These are phyloP conservation scores for Blastobotrys peoriensis DNA, from an alignment of 805 yeast genomes.

Conservation along the genomic window DNA sequence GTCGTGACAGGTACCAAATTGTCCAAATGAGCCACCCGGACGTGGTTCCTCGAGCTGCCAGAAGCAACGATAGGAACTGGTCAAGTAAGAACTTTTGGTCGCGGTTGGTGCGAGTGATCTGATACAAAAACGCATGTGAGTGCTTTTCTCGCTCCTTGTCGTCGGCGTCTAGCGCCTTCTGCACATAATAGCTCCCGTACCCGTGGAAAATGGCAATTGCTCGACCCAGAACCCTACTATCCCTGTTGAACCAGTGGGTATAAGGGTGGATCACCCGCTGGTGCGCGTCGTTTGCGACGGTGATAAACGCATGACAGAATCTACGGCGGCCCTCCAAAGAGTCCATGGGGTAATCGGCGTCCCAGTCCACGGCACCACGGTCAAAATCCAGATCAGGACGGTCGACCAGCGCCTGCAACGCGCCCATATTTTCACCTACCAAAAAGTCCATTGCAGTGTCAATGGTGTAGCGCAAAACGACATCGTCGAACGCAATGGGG, in stretches of 20 bases:
- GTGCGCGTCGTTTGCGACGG: background rate
- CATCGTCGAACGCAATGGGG: conserved; percentile 5
- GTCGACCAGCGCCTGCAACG: conserved; percentile 1
- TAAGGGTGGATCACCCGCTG: background rate
- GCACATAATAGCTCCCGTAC: background rate
- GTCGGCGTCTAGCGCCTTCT: background rate
- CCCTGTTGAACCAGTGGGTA: background rate
- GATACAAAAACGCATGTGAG: conserved; percentile 40
- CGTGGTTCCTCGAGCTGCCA: conserved; percentile 49
- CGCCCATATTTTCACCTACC: conserved; percentile 6
- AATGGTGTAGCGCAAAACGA: conserved; percentile 6
- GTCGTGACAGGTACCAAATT: conserved; percentile 37
- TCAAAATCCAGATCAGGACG: background rate
- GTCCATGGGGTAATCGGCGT: background rate
- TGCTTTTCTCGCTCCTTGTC: conserved; percentile 25
- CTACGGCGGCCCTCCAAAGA: background rate
- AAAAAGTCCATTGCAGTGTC: conserved; percentile 11
- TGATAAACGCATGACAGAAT: conserved; percentile 1
- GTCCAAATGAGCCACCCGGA: conserved; percentile 41
- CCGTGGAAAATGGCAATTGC: background rate
- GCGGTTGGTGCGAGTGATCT: conserved; percentile 40
- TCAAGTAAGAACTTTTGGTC: conserved; percentile 41
- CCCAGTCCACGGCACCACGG: background rate
- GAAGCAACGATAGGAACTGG: conserved; percentile 41
- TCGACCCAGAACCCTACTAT: too few relatives aligned